Percentiles rank a stretch among this genome's conserved stretches.
These are phyloP conservation scores for Hypoxylon sp. DNA, from an alignment of 2,329 filamentous ascomycete genomes.

Conservation along the genomic window DNA sequence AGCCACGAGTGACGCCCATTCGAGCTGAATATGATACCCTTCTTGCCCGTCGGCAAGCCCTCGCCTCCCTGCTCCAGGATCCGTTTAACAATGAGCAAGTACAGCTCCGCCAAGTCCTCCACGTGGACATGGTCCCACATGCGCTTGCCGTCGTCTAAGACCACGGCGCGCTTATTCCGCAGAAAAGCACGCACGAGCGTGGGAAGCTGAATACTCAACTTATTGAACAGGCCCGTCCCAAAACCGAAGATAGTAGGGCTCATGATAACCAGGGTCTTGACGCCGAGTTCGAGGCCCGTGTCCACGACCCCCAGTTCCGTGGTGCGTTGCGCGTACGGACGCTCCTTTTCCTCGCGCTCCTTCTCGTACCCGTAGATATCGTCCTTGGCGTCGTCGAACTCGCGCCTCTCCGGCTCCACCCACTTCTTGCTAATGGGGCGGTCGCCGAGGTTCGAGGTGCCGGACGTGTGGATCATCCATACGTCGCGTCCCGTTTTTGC, in stretches of 20 bases:
- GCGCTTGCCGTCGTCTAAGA: conserved; percentile 59
- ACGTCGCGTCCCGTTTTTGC: conserved; percentile 54
- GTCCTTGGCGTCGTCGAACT: conserved; percentile 60
- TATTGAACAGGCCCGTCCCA: conserved; percentile 61
- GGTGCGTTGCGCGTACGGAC: conserved; percentile 60
- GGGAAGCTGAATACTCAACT: conserved; percentile 58
- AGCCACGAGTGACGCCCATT: conserved; percentile 60
- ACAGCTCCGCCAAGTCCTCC: conserved; percentile 60
- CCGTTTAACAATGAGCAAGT: conserved; percentile 56
- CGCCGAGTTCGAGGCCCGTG: conserved; percentile 56
- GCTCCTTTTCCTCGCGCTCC: conserved; percentile 55
- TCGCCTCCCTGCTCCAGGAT: conserved; percentile 52
- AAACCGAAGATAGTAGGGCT: conserved; percentile 64
- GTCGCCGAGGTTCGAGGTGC: conserved; percentile 62
- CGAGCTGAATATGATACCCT: conserved; percentile 61
- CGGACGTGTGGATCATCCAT: conserved; percentile 61
- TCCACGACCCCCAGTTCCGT: conserved; percentile 62
- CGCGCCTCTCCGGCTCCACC: conserved; percentile 29
- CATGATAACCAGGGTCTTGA: conserved; percentile 64
- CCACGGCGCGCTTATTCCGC: conserved; percentile 50
- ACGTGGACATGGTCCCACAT: conserved; percentile 64
- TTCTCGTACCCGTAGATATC: conserved; percentile 62
- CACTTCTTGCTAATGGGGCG: conserved; percentile 56
- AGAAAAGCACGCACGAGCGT: conserved; percentile 32
- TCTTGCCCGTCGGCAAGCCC: conserved; percentile 55